A percentile compares a stretch with the other conserved stretches of the same genome.
These are phyloP conservation scores for Sugiyamaella boreocaroliniensis DNA, from an alignment of 805 yeast species.

Conservation along the genomic window DNA sequence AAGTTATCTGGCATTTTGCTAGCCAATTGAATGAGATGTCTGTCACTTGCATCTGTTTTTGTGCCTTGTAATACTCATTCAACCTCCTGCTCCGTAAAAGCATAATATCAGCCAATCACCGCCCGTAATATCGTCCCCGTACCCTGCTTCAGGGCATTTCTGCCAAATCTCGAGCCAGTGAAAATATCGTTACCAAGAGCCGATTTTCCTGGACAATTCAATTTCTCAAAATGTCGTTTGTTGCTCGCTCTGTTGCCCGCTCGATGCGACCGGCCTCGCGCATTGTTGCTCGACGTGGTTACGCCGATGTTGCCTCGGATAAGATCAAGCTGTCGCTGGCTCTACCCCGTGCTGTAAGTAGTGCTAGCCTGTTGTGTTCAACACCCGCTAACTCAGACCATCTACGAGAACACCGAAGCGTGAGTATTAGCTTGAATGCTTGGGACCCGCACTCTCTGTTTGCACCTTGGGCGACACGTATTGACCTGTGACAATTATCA, in stretches of 20 bases:
- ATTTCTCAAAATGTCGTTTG: slow-evolving; percentile 11
- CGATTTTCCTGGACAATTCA: not conserved
- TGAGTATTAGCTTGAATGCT: slow-evolving; percentile 16
- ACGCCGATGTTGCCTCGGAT: slow-evolving; percentile 75
- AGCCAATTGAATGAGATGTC: too few relatives aligned
- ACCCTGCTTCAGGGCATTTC: not conserved
- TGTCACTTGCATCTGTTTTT: too few relatives aligned
- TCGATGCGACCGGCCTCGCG: slow-evolving; percentile 15
- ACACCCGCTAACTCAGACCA: slow-evolving; percentile 20
- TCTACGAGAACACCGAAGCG: slow-evolving; percentile 31
- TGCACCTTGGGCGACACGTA: too few relatives aligned
- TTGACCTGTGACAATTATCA: too few relatives aligned
- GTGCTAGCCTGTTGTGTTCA: slow-evolving; percentile 15
- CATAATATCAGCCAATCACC: too few relatives aligned
- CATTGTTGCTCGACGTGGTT: slow-evolving; percentile 49
- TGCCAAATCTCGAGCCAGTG: not conserved
- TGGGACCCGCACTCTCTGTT: not conserved
- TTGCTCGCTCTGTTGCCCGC: slow-evolving; percentile 17
- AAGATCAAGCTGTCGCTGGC: slow-evolving; percentile 83
- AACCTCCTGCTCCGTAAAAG: not conserved
- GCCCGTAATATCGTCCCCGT: not conserved
- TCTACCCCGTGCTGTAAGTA: slow-evolving; percentile 67
- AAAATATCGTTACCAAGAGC: not conserved
- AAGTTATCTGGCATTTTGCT: too few relatives aligned
- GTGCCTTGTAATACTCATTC: not conserved